Conservation (phyloP, 2,329 filamentous ascomycete genomes). For the Davidsoniella australis region DNA sequence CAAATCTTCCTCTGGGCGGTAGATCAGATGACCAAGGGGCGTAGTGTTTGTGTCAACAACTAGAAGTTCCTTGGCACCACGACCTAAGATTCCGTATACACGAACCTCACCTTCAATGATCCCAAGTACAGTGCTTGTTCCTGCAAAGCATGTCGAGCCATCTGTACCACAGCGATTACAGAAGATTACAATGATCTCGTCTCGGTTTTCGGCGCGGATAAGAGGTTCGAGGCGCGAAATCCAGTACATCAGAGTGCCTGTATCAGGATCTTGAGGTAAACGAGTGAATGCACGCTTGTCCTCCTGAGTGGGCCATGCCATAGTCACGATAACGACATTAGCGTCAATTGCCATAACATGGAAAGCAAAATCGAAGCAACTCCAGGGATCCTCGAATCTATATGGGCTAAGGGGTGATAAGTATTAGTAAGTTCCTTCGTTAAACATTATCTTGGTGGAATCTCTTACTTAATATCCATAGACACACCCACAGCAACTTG, state of each 20-base stretch:
- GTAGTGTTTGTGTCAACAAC: conserved; percentile 43
- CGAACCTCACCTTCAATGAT: conserved; percentile 47
- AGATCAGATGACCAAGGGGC: conserved; percentile 29
- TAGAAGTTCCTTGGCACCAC: conserved; percentile 48
- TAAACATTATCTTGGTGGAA: not conserved
- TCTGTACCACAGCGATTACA: conserved; percentile 56
- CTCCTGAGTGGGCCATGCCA: conserved; percentile 59
- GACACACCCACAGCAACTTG: conserved; percentile 38
- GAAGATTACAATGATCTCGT: conserved; percentile 53
- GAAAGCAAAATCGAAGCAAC: conserved; percentile 23
- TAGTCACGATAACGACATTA: conserved; percentile 50
- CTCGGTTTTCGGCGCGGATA: conserved; percentile 30
- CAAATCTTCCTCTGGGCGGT: conserved; percentile 15
- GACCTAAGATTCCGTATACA: conserved; percentile 53
- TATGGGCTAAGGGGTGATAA: conserved; percentile 4
- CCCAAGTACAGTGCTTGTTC: conserved; percentile 54
- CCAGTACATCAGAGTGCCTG: conserved; percentile 65
- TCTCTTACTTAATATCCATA: conserved; percentile 34
- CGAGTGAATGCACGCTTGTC: conserved; percentile 28
- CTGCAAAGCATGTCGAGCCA: conserved; percentile 48
- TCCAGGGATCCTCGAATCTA: conserved; percentile 13
- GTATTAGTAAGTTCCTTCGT: not conserved
- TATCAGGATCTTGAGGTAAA: conserved; percentile 42
- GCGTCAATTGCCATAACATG: conserved; percentile 39
- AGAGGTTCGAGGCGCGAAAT: conserved; percentile 51